Percentiles rank a stretch among this genome's conserved stretches.
phyloP scores from a whole-genome alignment of 1,284 basidiomycete genomes.

The Sporisorium iseilematis-ciliati region DNA sequence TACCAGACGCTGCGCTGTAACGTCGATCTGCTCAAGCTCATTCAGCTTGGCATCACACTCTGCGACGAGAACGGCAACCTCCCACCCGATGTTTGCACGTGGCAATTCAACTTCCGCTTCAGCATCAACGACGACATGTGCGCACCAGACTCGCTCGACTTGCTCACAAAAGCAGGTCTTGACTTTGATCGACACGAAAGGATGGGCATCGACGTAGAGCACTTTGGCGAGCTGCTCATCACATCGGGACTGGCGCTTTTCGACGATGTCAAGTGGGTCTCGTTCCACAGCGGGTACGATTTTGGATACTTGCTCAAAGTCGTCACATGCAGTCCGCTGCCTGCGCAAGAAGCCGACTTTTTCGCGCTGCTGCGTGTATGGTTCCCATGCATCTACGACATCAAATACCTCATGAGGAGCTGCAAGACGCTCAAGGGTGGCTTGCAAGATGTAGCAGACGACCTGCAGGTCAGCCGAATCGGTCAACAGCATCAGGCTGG shows the following conservation, averaged over 20 bases:
- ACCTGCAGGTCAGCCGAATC: conserved; percentile 87
- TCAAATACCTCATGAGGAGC: conserved; percentile 94
- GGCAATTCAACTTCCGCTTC: conserved; percentile 99
- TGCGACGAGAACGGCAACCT: conserved; percentile 92
- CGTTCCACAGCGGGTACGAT: conserved; percentile 99
- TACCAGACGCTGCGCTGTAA: conserved; percentile 98
- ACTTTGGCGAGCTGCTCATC: conserved; percentile 97
- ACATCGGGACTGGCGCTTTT: conserved; percentile 92
- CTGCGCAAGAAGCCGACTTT: conserved; percentile 88
- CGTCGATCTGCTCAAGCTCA: conserved; percentile 96
- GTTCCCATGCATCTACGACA: conserved; percentile 98
- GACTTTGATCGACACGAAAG: conserved; percentile 94
- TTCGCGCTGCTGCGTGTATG: conserved; percentile 88
- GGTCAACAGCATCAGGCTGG: conserved; percentile 96
- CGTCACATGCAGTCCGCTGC: conserved; percentile 87
- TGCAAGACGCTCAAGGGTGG: conserved; percentile 92
- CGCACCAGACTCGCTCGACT: conserved; percentile 94
- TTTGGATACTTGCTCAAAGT: conserved; percentile 98
- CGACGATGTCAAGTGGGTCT: conserved; percentile 94
- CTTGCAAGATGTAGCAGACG: conserved; percentile 94
- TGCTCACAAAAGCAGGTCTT: conserved; percentile 92
- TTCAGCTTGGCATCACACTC: conserved; percentile 94
- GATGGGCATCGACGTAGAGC: conserved; percentile 89
- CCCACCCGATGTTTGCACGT: conserved; percentile 84
- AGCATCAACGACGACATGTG: conserved; percentile 95